Evolutionary conservation across 805 yeast genomes (phyloP).

Genomic region (Myxozyma vanderwaltii): DNA sequence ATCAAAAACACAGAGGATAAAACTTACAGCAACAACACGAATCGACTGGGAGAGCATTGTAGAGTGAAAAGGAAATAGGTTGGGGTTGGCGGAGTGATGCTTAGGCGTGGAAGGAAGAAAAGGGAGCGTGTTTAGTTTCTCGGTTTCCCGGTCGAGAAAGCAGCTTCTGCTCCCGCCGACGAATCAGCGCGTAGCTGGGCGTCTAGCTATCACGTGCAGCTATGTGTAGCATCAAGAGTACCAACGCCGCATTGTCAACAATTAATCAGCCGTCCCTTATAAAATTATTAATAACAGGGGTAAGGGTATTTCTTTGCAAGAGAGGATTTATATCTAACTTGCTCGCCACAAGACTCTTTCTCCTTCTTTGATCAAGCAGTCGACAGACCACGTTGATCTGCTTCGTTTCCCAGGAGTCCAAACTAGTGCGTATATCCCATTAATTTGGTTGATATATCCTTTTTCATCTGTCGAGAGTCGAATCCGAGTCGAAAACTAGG

Average conservation of each 20-base stretch:
- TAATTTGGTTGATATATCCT: slow-evolving; percentile 9
- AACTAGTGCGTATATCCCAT: slow-evolving; percentile 3
- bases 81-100: background rate
- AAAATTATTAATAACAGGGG: background rate
- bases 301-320: background rate
- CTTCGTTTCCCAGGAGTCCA: slow-evolving; percentile 1
- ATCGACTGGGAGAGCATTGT: slow-evolving; percentile 29
- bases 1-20: background rate
- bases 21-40: slow-evolving; percentile 31
- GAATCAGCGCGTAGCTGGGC: background rate
- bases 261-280: background rate
- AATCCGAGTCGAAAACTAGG: background rate
- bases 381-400: slow-evolving; percentile 11
- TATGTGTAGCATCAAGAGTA: too few relatives aligned
- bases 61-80: background rate
- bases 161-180: background rate
- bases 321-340: background rate
- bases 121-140: background rate
- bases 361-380: slow-evolving; percentile 2
- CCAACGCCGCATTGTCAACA: background rate
- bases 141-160: background rate
- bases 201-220: background rate
- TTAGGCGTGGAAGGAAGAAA: background rate
- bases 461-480: background rate
- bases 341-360: background rate